These are phyloP conservation scores for Magnolia officinalis DNA, from an alignment of 164 flowering plant genomes.

Conservation along the genomic window DNA sequence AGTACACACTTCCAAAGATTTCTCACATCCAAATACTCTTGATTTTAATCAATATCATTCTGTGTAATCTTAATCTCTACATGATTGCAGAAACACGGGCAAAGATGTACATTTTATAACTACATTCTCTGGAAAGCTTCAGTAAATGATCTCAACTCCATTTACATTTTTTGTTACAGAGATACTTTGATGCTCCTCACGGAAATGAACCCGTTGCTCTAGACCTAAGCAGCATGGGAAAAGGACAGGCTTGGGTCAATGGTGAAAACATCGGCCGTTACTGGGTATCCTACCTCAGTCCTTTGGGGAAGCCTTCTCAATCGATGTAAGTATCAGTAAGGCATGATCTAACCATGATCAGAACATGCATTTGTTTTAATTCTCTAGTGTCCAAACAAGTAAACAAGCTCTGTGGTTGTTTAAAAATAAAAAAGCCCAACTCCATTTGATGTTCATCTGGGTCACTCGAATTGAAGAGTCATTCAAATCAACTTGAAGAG, in stretches of 20 bases:
- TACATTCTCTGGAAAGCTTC: no score
- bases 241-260: slow-evolving; percentile 84
- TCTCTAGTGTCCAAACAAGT: neutral
- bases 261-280: slow-evolving; percentile 77
- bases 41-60: no score
- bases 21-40: no score
- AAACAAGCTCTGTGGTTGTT: no score
- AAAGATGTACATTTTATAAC: no score
- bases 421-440: no score
- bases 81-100: no score
- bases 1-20: no score
- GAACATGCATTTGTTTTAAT: neutral
- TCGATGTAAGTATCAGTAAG: slow-evolving; percentile 47
- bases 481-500: no score
- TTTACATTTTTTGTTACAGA: slow-evolving; percentile 31
- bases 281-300: slow-evolving; percentile 63
- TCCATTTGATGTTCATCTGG: no score
- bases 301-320: slow-evolving; percentile 63
- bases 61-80: no score
- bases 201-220: slow-evolving; percentile 65
- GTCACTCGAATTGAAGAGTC: no score
- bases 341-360: neutral
- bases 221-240: slow-evolving; percentile 52
- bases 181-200: slow-evolving; percentile 67
- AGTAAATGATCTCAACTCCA: neutral